Conservation (phyloP, 1,284 basidiomycete species). For the Trametes sp. region DNA sequence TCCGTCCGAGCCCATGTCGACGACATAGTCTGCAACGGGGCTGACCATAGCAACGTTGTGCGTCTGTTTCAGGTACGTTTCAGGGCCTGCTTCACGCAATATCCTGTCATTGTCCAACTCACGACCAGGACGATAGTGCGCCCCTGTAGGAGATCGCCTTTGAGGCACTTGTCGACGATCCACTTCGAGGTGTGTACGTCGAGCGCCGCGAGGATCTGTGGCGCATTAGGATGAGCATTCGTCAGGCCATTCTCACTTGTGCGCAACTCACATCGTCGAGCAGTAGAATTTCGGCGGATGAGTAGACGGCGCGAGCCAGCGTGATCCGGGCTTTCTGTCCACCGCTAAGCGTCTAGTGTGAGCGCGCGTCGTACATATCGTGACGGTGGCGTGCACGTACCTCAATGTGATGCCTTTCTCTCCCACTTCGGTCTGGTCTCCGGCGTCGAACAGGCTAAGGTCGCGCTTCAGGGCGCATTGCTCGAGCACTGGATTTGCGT, state of each 20-base stretch:
- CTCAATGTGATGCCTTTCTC: slow-evolving; percentile 69
- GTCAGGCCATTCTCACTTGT: neutral
- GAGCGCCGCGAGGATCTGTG: slow-evolving; percentile 56
- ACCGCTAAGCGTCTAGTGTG: slow-evolving; percentile 48
- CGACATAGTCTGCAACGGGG: slow-evolving; percentile 68
- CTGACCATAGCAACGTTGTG: slow-evolving; percentile 76
- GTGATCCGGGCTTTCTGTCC: slow-evolving; percentile 85
- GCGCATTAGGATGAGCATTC: neutral
- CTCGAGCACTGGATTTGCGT: slow-evolving; percentile 53
- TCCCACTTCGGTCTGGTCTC: slow-evolving; percentile 77
- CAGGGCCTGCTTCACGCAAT: neutral
- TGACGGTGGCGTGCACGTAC: slow-evolving; percentile 25
- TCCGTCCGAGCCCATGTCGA: slow-evolving; percentile 63
- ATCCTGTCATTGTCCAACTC: slow-evolving; percentile 38
- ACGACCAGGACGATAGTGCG: slow-evolving; percentile 80
- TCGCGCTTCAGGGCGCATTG: slow-evolving; percentile 73
- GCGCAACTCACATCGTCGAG: slow-evolving; percentile 61
- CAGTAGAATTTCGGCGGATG: slow-evolving; percentile 65
- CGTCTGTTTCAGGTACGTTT: slow-evolving; percentile 49
- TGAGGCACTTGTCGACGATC: slow-evolving; percentile 80
- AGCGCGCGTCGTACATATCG: slow-evolving; percentile 1
- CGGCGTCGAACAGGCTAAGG: slow-evolving; percentile 71
- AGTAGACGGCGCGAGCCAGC: slow-evolving; percentile 77
- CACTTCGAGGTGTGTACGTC: slow-evolving; percentile 76
- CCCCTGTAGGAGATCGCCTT: slow-evolving; percentile 70